phyloP scores from a whole-genome alignment of 805 yeast genomes.

The Ogataea ganodermae region DNA sequence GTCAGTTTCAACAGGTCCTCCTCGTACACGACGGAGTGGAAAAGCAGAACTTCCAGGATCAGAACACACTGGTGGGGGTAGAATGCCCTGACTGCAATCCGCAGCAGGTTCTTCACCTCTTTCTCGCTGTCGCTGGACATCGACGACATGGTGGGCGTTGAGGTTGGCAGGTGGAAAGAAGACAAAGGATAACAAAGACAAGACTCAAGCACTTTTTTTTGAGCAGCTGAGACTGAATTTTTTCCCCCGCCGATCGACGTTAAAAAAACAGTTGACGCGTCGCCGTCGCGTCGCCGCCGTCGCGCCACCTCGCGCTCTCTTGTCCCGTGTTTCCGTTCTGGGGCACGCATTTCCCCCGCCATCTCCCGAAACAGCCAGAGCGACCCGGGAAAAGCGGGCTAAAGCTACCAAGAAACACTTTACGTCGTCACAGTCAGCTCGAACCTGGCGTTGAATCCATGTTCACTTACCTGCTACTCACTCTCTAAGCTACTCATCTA shows the following conservation, averaged over 20 bases:
- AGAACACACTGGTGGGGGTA: conserved; percentile 82
- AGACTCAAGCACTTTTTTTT: no score
- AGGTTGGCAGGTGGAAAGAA: no score
- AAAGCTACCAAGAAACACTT: no score
- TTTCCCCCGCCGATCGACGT: no score
- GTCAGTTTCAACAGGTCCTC: conserved; percentile 83
- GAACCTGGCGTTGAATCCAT: no score
- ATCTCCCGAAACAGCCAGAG: neutral
- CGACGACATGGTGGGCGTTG: conserved; percentile 16
- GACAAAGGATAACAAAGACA: no score
- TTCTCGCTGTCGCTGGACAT: conserved; percentile 19
- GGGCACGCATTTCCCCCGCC: neutral
- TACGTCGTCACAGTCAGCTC: no score
- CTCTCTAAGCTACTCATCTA: no score
- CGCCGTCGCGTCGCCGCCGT: neutral
- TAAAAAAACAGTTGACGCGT: neutral
- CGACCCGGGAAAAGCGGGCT: neutral
- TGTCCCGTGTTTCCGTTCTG: conserved; percentile 1
- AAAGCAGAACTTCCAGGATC: conserved; percentile 80
- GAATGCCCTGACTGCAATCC: conserved; percentile 84
- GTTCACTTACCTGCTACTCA: no score
- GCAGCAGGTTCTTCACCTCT: conserved; percentile 47
- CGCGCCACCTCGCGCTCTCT: neutral
- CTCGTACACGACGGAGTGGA: conserved; percentile 89
- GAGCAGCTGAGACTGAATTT: no score